A percentile compares a stretch with the other conserved stretches of the same genome.
Evolutionary conservation across 805 yeast species (phyloP).

Genomic region (Starmerella vaccinii): DNA sequence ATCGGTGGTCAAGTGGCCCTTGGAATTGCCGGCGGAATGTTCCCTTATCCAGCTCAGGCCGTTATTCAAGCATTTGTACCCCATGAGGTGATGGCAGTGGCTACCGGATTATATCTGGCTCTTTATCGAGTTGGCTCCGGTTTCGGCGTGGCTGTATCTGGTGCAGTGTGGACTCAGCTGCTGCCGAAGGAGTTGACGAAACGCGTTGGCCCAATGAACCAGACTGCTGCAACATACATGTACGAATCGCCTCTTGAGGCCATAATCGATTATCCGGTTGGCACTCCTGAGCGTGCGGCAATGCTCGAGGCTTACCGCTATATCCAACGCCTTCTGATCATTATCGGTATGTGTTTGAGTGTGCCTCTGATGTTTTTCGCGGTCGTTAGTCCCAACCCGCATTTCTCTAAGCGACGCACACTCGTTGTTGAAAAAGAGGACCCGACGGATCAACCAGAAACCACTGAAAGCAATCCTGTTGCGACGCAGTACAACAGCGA

Average conservation of each 20-base stretch:
- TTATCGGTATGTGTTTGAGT: slow-evolving; percentile 45
- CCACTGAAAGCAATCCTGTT: not conserved
- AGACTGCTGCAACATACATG: slow-evolving; percentile 37
- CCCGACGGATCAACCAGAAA: not conserved
- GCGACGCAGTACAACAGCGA: no score
- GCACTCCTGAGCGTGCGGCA: slow-evolving; percentile 48
- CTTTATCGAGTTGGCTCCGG: slow-evolving; percentile 55
- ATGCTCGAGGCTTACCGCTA: slow-evolving; percentile 49
- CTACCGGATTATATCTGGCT: slow-evolving; percentile 48
- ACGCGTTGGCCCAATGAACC: slow-evolving; percentile 30
- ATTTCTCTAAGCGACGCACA: slow-evolving; percentile 29
- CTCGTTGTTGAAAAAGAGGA: slow-evolving; percentile 21
- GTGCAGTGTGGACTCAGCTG: slow-evolving; percentile 60
- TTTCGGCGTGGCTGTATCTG: slow-evolving; percentile 52
- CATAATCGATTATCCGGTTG: slow-evolving; percentile 45
- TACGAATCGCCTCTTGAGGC: slow-evolving; percentile 48
- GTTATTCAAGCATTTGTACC: slow-evolving; percentile 48
- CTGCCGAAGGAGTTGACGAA: slow-evolving; percentile 39
- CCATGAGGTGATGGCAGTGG: slow-evolving; percentile 57
- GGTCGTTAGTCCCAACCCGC: slow-evolving; percentile 45
- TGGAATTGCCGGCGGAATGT: slow-evolving; percentile 68
- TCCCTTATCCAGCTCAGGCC: slow-evolving; percentile 54
- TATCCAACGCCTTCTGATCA: slow-evolving; percentile 49
- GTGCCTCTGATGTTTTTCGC: slow-evolving; percentile 42
- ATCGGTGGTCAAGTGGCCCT: slow-evolving; percentile 54